Conservation (phyloP, 164 flowering plant genomes). For the Tinospora cordifolia region DNA sequence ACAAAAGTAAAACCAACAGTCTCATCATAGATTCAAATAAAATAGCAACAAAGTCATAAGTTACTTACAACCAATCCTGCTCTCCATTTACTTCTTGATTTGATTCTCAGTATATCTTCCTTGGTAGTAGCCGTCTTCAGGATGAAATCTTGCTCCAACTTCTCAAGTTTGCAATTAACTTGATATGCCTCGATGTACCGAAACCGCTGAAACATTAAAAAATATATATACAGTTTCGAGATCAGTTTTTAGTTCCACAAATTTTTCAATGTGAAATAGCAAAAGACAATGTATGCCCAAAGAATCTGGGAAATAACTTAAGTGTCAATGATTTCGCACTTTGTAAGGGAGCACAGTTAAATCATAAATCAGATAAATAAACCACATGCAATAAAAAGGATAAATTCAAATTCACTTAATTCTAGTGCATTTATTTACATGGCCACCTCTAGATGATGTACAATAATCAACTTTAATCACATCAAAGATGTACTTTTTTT, state of each 20-base stretch:
- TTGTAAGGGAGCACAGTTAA: no score
- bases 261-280: neutral
- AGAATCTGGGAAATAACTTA: neutral
- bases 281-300: neutral
- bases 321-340: neutral
- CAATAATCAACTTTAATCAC: no score
- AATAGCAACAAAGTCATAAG: neutral
- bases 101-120: conserved; percentile 43
- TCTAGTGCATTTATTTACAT: no score
- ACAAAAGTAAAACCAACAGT: no score
- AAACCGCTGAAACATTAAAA: conserved; percentile 50
- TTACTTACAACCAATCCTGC: conserved; percentile 70
- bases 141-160: conserved; percentile 50
- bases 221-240: conserved; percentile 8
- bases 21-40: neutral
- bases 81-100: conserved; percentile 56
- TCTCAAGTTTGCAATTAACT: conserved; percentile 52
- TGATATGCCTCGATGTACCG: conserved; percentile 74
- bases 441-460: no score
- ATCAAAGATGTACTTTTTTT: no score
- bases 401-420: no score
- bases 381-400: no score
- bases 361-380: no score
- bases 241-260: neutral
- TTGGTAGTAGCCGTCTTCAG: conserved; percentile 36